Evolutionary conservation across 2,329 filamentous ascomycete species (phyloP), one percentile per base, ranked within the genome.

Genomic region (Colletotrichum falcatum): DNA sequence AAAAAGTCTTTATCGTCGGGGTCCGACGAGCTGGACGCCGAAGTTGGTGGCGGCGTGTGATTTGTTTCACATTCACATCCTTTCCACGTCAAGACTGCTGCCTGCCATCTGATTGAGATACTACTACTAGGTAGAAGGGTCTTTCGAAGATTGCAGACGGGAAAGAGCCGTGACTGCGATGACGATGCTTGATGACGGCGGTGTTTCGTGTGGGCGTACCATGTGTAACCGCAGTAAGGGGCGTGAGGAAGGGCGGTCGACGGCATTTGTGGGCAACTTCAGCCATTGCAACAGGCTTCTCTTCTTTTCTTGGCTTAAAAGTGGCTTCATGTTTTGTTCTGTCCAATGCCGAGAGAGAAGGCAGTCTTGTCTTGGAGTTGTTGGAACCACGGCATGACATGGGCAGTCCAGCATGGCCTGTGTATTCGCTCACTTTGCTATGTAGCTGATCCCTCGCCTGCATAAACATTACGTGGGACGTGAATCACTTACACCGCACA

Each of bases 71-170:
- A 9, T 49, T n/a, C 26, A 16, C 18, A 16, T n/a, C 30, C 18
- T 51, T 20, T 14, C n/a, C 5, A 20, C 16, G 49, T 51, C 30
- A 12, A 20, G 59, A 8, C 33, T 37, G 59, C 44, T 61, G 33
- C n/a, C 59, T 61, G 44, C 30, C 59, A 61, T 51, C 59, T 39
- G 59, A 61, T 61, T 44, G 59, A 61, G 59, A 61, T 49, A 9
- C 8, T 6, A n/a, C n/a, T n/a, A n/a, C 4, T 39, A 16, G 2
- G n/a, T n/a, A n/a, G n/a, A n/a, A 37, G 30, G 59, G 59, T 5
- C 23, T 49, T 23, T 49, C 12, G 39, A 23, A 0, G 30, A 37
- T 39, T 35, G 44, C 20, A 3, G 26, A n/a, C 37, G 61, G 37
- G 35, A n/a, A 16, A n/a, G 39, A 14, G 12, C 8, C 33, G 5